These are phyloP conservation scores for Mycosarcoma maydis DNA, from an alignment of 1,284 basidiomycete genomes.

Conservation along the genomic window DNA sequence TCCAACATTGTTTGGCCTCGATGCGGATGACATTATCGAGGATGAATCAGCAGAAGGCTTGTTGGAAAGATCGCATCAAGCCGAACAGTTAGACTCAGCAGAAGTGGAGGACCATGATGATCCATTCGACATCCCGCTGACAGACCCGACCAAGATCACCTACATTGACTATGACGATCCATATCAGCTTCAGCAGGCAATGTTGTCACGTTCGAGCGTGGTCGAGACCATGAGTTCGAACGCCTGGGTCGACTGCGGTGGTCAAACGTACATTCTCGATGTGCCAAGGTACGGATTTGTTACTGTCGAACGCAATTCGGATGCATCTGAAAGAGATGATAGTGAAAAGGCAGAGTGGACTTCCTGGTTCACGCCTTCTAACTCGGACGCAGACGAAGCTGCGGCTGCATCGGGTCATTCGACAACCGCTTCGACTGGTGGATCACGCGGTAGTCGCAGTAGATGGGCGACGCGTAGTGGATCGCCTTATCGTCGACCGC, in stretches of 20 bases:
- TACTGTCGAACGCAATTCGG: slow-evolving; percentile 72
- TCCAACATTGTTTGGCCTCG: slow-evolving; percentile 87
- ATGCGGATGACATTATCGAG: slow-evolving; percentile 77
- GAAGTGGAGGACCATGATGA: slow-evolving; percentile 3
- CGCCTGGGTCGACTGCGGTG: slow-evolving; percentile 86
- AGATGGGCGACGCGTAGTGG: slow-evolving; percentile 3
- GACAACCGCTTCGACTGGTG: background rate
- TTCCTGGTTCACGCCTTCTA: slow-evolving; percentile 31
- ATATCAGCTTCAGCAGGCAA: slow-evolving; percentile 70
- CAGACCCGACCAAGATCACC: slow-evolving; percentile 72
- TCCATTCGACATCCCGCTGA: slow-evolving; percentile 17
- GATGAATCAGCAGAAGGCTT: slow-evolving; percentile 39
- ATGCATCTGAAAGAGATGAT: slow-evolving; percentile 21
- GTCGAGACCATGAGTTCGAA: slow-evolving; percentile 72
- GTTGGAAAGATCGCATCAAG: slow-evolving; percentile 22
- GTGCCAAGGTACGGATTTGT: slow-evolving; percentile 78
- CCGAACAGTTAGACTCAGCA: background rate
- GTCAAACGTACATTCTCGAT: slow-evolving; percentile 79
- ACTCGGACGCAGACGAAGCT: slow-evolving; percentile 46
- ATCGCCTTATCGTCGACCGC: slow-evolving; percentile 46
- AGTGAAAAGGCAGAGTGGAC: slow-evolving; percentile 48
- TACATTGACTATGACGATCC: slow-evolving; percentile 85
- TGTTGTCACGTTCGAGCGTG: slow-evolving; percentile 70
- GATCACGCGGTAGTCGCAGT: background rate
- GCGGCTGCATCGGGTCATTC: slow-evolving; percentile 21